Conservation (phyloP, 1,139 yeast genomes). For the Zygosaccharomyces sapae region DNA sequence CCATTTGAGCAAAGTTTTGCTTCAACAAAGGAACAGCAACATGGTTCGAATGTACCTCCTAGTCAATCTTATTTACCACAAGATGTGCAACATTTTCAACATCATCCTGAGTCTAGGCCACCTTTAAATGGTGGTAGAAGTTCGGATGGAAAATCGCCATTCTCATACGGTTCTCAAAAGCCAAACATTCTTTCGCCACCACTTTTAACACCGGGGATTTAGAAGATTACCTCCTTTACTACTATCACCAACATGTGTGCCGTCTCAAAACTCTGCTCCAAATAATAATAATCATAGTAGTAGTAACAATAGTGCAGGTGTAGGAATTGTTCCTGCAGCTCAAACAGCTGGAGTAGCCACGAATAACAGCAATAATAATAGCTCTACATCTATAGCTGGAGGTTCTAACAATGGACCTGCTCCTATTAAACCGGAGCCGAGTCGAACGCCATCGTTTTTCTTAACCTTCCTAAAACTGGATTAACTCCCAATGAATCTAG, state of each 20-base stretch:
- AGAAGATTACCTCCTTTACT: constrained; percentile 54
- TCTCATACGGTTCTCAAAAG: constrained; percentile 17
- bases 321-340: neutral
- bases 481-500: constrained; percentile 68
- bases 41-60: constrained; percentile 20
- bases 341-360: neutral
- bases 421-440: neutral
- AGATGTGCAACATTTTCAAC: no score
- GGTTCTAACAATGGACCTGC: neutral
- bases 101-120: neutral
- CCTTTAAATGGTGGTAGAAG: neutral
- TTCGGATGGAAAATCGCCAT: constrained; percentile 8
- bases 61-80: constrained; percentile 24
- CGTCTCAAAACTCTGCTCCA: constrained; percentile 10
- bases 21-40: constrained; percentile 34
- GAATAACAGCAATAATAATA: neutral
- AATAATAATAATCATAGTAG: neutral
- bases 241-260: constrained; percentile 37
- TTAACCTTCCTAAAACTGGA: constrained; percentile 49
- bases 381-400: neutral
- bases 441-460: constrained; percentile 22
- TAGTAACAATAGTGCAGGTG: neutral
- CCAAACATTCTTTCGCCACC: constrained; percentile 44
- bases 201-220: constrained; percentile 53
- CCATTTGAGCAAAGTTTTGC: constrained; percentile 96